Conservation (phyloP, 2,329 filamentous ascomycete genomes). For the Pseudogymnoascus sp. region DNA sequence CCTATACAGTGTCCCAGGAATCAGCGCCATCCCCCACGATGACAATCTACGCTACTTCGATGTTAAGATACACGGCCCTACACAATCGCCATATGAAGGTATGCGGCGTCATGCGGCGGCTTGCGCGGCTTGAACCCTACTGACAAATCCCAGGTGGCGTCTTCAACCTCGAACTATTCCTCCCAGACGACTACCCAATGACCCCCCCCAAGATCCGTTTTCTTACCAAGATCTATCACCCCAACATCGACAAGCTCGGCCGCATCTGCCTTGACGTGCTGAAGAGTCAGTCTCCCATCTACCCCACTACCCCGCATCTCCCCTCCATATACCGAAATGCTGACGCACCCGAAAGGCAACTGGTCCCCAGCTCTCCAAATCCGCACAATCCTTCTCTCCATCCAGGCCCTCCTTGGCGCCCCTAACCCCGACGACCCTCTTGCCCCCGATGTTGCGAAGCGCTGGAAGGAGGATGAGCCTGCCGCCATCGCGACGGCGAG, state of each 20-base stretch:
- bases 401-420: slow-evolving; percentile 90
- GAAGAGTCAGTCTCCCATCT: slow-evolving; percentile 60
- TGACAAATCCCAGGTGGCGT: slow-evolving; percentile 47
- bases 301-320: slow-evolving; percentile 5
- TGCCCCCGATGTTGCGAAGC: slow-evolving; percentile 93
- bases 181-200: slow-evolving; percentile 99
- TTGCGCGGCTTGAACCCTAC: slow-evolving; percentile 11
- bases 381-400: slow-evolving; percentile 94
- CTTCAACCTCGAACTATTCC: slow-evolving; percentile 94
- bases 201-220: slow-evolving; percentile 97
- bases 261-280: slow-evolving; percentile 95
- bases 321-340: neutral
- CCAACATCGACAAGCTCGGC: slow-evolving; percentile 95
- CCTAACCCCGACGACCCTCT: slow-evolving; percentile 98
- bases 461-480: slow-evolving; percentile 94
- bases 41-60: slow-evolving; percentile 98
- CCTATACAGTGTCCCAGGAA: slow-evolving; percentile 72
- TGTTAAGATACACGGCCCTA: slow-evolving; percentile 88
- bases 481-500: slow-evolving; percentile 86
- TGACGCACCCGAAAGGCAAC: slow-evolving; percentile 59
- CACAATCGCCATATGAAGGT: slow-evolving; percentile 94
- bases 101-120: slow-evolving; percentile 21
- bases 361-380: slow-evolving; percentile 98
- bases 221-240: slow-evolving; percentile 97
- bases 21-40: slow-evolving; percentile 90